Base-by-base conservation (phyloP, 768 basidiomycete species). In the Suillus cothurnatus region DNA sequence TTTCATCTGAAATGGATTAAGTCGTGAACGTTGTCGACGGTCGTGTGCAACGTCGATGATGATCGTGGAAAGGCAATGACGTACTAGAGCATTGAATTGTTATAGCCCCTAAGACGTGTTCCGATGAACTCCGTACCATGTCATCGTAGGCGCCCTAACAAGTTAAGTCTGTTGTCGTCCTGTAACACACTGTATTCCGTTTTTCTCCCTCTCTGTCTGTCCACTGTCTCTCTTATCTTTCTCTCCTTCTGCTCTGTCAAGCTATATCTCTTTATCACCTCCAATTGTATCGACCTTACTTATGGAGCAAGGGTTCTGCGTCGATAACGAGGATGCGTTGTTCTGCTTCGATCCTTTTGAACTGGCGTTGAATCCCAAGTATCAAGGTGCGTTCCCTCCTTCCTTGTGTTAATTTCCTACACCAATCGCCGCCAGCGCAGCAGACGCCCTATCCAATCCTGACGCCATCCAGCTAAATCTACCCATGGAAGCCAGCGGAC, bases 251-350 rank as follows among this genome's bases (percentile, higher is more conserved):
- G 34, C 58, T 59, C 23, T 23, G 15, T 21, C 4, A 21, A 8
- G 23, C 36, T 12, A 69, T 72, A 62, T 39, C 72, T 69, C n/a
- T 61, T 11, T 63, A 70, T 72, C 62, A 52, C 69, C 49, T 67
- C 77, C 56, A 39, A 38, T 32, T 59, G 38, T 59, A 59, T 41
- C 38, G 1, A 9, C 17, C 23, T n/a, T 26, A 31, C 50, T 53
- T 53, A 83, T 82, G 81, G 77, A 78, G 77, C 76, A 75, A 66
- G 71, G 70, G 63, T 66, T 67, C 70, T 73, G 69, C 74, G 81
- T 83, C 83, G 85, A 88, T 85, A 84, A 83, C 81, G 80, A 83
- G 62, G 81, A 82, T 68, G 71, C 79, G 53, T 69, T 87, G 72
- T 84, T 85, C 72, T 79, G 81, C 63, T 84, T 85, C 70, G 84